phyloP scores from a whole-genome alignment of 176 grass and related monocot genomes.

The Musa acuminata region DNA sequence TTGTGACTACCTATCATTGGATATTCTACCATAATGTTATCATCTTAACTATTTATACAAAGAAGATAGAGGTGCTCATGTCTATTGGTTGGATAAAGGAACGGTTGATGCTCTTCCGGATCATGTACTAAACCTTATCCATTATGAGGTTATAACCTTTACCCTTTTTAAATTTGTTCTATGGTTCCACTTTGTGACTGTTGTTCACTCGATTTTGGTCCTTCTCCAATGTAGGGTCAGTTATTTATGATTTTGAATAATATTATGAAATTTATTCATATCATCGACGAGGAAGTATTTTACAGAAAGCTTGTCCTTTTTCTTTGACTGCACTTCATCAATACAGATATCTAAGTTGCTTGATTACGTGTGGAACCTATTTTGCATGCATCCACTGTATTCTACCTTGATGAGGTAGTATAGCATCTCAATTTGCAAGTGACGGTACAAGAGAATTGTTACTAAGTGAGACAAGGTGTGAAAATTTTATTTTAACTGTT shows the following conservation, averaged over 20 bases:
- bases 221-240: no score
- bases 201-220: no score
- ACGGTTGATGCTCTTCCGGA: slow-evolving; percentile 57
- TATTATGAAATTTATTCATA: no score
- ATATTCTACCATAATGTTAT: neutral
- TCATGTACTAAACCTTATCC: slow-evolving; percentile 86
- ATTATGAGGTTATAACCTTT: slow-evolving; percentile 72
- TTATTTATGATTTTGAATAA: no score
- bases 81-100: slow-evolving; percentile 74
- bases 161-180: no score
- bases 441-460: neutral
- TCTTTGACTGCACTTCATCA: no score
- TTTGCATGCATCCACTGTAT: neutral
- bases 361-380: neutral
- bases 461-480: neutral
- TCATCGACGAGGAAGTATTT: no score
- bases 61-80: slow-evolving; percentile 86
- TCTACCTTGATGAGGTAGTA: neutral
- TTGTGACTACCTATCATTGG: neutral
- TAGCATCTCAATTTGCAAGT: neutral
- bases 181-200: no score
- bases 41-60: slow-evolving; percentile 51
- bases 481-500: no score
- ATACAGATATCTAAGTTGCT: no score
- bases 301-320: no score